Base-by-base conservation (phyloP, 352 stramenopile species). In the Pythium coloratum region DNA sequence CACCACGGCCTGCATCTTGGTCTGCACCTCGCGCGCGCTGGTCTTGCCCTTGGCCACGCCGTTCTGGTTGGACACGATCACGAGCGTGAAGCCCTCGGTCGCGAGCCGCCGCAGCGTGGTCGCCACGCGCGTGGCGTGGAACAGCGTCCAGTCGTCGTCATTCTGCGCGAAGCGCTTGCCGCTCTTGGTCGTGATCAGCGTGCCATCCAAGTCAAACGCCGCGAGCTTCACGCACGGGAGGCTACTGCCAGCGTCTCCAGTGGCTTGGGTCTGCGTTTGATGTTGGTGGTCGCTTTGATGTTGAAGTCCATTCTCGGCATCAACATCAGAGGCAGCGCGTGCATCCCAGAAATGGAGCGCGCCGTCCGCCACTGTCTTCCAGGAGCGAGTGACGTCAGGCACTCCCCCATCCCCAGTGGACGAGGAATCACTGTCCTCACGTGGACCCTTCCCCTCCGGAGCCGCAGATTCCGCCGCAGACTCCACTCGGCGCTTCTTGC, bases 61-160 rank as follows among this genome's bases (percentile, higher is more conserved):
- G 42, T 93, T 92, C 62, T 96, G 88, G 73, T 96, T 96, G 24
- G 88, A 96, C 51, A 94, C 82, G 34, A 96, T 80, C 6, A 84
- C 76, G 14, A 96, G 66, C 40, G 72, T 70, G 62, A 80, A 94
- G 0, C 81, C 82, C 8, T 84, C 69, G 8, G 60, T 57, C 14
- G 67, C 70, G 32, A 94, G 68, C 24, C 83, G 65, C 30, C 66
- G 38, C 20, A 96, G 71, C 55, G 88, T 92, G 1, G 73, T 40
- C 1, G 58, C 62, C 24, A 93, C 86, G 6, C 72, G 72, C 9
- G 72, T 82, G 6, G 82, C 66, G 73, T 96, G 78, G 62, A 92
- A 85, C 66, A 76, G 82, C 63, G 89, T 90, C 88, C 88, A 96
- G 73, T 96, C 88, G 59, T 76, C 53, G 36, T 73, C 76, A 50